These are phyloP conservation scores for Porogramme epimiltina DNA, from an alignment of 1,284 basidiomycete genomes.

Conservation along the genomic window DNA sequence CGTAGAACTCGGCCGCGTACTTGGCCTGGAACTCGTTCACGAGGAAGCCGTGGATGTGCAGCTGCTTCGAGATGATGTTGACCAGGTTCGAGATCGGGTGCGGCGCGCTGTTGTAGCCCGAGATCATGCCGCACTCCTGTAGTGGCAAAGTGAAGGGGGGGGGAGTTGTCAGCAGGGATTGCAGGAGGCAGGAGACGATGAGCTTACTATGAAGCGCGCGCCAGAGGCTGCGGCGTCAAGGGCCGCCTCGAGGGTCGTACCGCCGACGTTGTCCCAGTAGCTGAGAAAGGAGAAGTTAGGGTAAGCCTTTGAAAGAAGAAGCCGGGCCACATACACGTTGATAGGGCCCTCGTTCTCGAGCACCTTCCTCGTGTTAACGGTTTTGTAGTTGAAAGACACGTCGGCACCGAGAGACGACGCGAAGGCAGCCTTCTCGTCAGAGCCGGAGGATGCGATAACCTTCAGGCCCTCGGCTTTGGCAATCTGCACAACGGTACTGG, in stretches of 20 bases:
- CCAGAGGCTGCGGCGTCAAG: constrained; percentile 47
- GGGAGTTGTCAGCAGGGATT: not conserved
- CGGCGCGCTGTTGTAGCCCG: constrained; percentile 30
- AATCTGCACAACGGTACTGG: constrained; percentile 55
- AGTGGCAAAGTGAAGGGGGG: not conserved
- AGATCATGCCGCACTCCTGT: constrained; percentile 24
- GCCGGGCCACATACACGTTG: constrained; percentile 39
- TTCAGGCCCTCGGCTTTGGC: constrained; percentile 65
- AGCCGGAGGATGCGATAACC: constrained; percentile 76
- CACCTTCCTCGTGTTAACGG: constrained; percentile 46
- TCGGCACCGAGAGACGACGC: constrained; percentile 68
- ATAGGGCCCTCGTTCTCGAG: constrained; percentile 51
- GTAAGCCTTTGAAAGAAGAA: not conserved
- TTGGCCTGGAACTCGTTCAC: constrained; percentile 42
- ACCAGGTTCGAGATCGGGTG: constrained; percentile 34
- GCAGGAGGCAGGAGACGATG: not conserved
- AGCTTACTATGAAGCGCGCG: constrained; percentile 59
- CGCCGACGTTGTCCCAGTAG: constrained; percentile 61
- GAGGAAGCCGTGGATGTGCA: constrained; percentile 64
- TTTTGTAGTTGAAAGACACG: constrained; percentile 79
- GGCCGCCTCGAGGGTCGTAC: constrained; percentile 60
- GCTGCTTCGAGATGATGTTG: constrained; percentile 49
- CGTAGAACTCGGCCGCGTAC: constrained; percentile 48
- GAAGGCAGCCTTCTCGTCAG: constrained; percentile 68
- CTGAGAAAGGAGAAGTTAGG: constrained; percentile 28